phyloP scores from a whole-genome alignment of 1,139 yeast species.

The Hyphopichia wangnamkhiaoensis region DNA sequence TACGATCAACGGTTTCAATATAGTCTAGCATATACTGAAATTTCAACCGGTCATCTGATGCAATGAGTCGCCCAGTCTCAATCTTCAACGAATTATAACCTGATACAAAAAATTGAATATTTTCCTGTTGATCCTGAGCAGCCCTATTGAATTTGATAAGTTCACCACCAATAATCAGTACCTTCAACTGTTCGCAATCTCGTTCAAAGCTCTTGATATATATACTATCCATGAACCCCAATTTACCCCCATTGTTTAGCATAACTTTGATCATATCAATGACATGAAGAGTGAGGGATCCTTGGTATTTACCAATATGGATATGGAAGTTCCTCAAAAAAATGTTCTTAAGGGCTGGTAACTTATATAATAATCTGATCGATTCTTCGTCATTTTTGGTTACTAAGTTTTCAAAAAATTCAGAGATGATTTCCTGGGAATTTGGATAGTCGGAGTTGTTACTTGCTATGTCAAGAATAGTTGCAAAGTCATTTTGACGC shows the following conservation, averaged over 20 bases:
- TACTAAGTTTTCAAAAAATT: slow-evolving; percentile 33
- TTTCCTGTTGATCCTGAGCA: slow-evolving; percentile 66
- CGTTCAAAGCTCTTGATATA: slow-evolving; percentile 40
- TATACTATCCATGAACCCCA: slow-evolving; percentile 39
- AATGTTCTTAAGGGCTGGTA: slow-evolving; percentile 30
- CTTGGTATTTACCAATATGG: slow-evolving; percentile 20
- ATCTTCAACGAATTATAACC: slow-evolving; percentile 47
- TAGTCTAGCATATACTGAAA: slow-evolving; percentile 54
- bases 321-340: slow-evolving; percentile 25
- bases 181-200: slow-evolving; percentile 49
- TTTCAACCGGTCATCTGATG: slow-evolving; percentile 15
- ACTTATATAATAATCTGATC: slow-evolving; percentile 26
- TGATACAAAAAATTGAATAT: slow-evolving; percentile 49
- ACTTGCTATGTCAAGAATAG: slow-evolving; percentile 17
- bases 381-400: slow-evolving; percentile 44
- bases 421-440: slow-evolving; percentile 18
- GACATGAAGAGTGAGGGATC: slow-evolving; percentile 26
- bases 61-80: slow-evolving; percentile 43
- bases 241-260: slow-evolving; percentile 40
- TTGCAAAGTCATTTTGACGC: slow-evolving; percentile 26
- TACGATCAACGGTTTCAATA: slow-evolving; percentile 68
- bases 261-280: slow-evolving; percentile 36
- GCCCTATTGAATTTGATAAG: slow-evolving; percentile 49
- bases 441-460: slow-evolving; percentile 14
- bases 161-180: slow-evolving; percentile 50